A percentile compares a stretch with the other conserved stretches of the same genome.
These are phyloP conservation scores for Kwoniella newhampshirensis DNA, from an alignment of 768 basidiomycete species.

Conservation along the genomic window DNA sequence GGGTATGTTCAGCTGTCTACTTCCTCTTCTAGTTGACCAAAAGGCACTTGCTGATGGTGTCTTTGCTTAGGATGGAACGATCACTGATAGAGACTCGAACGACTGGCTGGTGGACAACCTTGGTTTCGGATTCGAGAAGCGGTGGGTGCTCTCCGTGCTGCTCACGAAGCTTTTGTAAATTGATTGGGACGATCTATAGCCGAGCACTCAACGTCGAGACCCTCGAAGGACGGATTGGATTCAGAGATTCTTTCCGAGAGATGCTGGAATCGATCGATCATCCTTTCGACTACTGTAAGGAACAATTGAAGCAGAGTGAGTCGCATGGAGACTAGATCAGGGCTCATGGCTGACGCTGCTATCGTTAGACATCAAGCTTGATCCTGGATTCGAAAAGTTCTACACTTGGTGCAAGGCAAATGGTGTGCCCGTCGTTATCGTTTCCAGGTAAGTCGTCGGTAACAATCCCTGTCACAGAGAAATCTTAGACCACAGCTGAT, in stretches of 20 bases:
- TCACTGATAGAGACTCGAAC: conserved; percentile 88
- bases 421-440: conserved; percentile 85
- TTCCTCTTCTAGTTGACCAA: conserved; percentile 1
- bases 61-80: conserved; percentile 62
- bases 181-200: conserved; percentile 19
- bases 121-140: conserved; percentile 74
- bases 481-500: not conserved
- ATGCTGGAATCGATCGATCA: conserved; percentile 79
- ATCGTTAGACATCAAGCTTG: conserved; percentile 74
- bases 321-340: too few species aligned
- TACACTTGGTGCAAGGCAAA: conserved; percentile 75
- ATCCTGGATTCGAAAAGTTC: conserved; percentile 85
- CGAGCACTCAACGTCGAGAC: conserved; percentile 72
- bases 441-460: conserved; percentile 67
- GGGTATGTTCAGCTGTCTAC: conserved; percentile 60
- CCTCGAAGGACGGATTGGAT: conserved; percentile 66
- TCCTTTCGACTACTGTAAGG: conserved; percentile 81
- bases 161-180: not conserved
- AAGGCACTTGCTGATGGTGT: not conserved
- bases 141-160: conserved; percentile 56
- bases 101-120: conserved; percentile 90
- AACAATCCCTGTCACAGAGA: not conserved
- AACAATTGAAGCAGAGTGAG: conserved; percentile 70
- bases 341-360: conserved; percentile 6
- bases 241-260: conserved; percentile 80